Evolutionary conservation across 306 rosid species (phyloP).

Genomic region (Spatholobus suberectus): DNA sequence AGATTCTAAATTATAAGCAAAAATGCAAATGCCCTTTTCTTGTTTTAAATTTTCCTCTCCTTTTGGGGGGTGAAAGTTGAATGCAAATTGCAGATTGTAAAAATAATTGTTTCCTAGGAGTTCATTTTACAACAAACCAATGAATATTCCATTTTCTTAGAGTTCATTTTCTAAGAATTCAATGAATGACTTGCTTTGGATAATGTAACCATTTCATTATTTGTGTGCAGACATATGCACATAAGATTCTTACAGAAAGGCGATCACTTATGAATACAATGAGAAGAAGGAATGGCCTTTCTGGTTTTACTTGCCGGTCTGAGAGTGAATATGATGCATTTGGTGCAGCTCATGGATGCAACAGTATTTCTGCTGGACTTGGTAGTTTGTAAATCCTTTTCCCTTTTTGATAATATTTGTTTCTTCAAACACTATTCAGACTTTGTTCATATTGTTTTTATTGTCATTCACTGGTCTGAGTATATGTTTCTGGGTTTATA

Average conservation of each 20-base stretch:
- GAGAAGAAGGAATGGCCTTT: conserved; percentile 72
- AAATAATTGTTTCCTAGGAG: not conserved
- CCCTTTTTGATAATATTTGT: not conserved
- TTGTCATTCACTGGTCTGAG: conserved; percentile 26
- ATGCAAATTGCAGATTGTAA: not conserved
- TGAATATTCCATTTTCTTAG: not conserved
- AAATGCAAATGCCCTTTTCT: not conserved
- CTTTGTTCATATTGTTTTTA: conserved; percentile 16
- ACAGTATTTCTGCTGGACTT: conserved; percentile 94
- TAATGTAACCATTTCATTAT: conserved; percentile 20
- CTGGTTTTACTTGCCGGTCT: conserved; percentile 70
- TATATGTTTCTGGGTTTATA: conserved; percentile 13
- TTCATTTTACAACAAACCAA: conserved; percentile 35
- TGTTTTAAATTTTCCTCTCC: not conserved
- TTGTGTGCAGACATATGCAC: conserved; percentile 77
- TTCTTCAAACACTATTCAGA: not conserved
- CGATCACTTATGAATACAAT: conserved; percentile 71
- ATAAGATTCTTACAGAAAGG: conserved; percentile 93
- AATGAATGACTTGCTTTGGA: not conserved
- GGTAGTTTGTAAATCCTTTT: conserved; percentile 59
- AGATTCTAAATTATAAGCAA: conserved; percentile 39
- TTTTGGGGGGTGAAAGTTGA: conserved; percentile 7
- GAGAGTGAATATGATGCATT: conserved; percentile 94
- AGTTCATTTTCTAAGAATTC: conserved; percentile 18
- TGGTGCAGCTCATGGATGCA: conserved; percentile 97